Percentiles rank a stretch among this genome's conserved stretches.
These are phyloP conservation scores for Ajuga reptans DNA, from an alignment of 305 asterid species.

Conservation along the genomic window DNA sequence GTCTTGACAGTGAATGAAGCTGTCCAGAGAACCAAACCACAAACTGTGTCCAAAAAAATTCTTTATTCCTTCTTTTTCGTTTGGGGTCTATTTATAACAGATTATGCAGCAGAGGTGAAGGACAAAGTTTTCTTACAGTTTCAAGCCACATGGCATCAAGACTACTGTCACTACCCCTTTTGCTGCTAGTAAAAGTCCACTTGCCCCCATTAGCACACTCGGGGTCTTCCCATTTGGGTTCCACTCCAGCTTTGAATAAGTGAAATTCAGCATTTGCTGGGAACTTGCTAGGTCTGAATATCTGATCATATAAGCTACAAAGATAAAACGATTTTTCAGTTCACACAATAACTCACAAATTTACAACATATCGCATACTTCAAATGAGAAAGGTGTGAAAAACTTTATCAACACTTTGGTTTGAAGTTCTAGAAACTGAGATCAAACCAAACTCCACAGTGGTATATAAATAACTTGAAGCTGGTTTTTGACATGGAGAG, in stretches of 20 bases:
- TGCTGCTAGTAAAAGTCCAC: constrained; percentile 62
- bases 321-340: constrained; percentile 14
- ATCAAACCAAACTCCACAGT: too few species aligned
- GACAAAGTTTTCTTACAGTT: constrained; percentile 50
- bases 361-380: too few species aligned
- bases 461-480: too few species aligned
- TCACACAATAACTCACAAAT: constrained; percentile 13
- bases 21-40: background rate
- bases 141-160: constrained; percentile 89
- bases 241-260: constrained; percentile 83
- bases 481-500: too few species aligned
- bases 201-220: constrained; percentile 97
- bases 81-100: background rate
- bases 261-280: constrained; percentile 71
- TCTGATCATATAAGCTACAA: constrained; percentile 77
- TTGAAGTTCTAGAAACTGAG: too few species aligned
- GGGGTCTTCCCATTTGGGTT: constrained; percentile 99
- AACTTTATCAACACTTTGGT: too few species aligned
- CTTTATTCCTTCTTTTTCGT: background rate
- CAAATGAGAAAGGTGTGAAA: too few species aligned
- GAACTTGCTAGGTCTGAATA: constrained; percentile 76
- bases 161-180: constrained; percentile 25
- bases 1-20: background rate
- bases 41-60: background rate
- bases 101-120: constrained; percentile 4